A percentile compares a stretch with the other conserved stretches of the same genome.
Evolutionary conservation across 1,139 yeast species (phyloP).

Genomic region (Yamadazyma aaseri): DNA sequence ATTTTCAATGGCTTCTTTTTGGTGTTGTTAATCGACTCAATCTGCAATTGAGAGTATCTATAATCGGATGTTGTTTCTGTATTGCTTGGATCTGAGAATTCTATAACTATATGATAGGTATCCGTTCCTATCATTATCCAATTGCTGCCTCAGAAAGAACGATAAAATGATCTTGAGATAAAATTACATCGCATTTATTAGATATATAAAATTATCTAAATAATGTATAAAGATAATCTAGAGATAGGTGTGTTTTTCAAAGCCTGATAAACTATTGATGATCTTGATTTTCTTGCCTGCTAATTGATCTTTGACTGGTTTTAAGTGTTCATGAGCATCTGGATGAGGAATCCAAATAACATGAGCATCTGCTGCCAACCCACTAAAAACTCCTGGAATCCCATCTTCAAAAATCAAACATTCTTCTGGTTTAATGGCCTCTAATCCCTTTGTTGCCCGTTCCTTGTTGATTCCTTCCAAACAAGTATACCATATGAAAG

Average conservation of each 20-base stretch:
- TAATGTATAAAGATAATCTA: background rate
- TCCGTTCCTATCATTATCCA: slow-evolving; percentile 45
- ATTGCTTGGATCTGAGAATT: slow-evolving; percentile 15
- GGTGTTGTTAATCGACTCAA: slow-evolving; percentile 29
- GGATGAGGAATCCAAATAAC: slow-evolving; percentile 93
- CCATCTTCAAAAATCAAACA: slow-evolving; percentile 95
- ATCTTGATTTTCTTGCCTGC: slow-evolving; percentile 43
- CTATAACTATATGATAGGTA: slow-evolving; percentile 38
- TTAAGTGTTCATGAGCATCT: slow-evolving; percentile 52
- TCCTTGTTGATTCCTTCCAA: slow-evolving; percentile 62
- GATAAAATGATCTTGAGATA: background rate
- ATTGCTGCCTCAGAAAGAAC: background rate
- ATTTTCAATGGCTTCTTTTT: slow-evolving; percentile 17
- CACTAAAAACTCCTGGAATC: slow-evolving; percentile 82
- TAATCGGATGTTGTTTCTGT: slow-evolving; percentile 25
- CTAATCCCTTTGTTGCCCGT: slow-evolving; percentile 29
- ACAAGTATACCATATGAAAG: slow-evolving; percentile 89
- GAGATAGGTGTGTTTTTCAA: slow-evolving; percentile 47
- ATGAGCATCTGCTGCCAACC: slow-evolving; percentile 74
- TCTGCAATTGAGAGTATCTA: slow-evolving; percentile 30
- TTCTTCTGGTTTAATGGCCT: slow-evolving; percentile 64
- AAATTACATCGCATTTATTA: background rate
- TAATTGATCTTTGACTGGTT: slow-evolving; percentile 21
- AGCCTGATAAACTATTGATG: slow-evolving; percentile 40
- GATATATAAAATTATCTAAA: background rate